Evolutionary conservation across 441 rosid genomes (phyloP), one percentile per base, ranked within the genome.

Genomic region (Euphorbia celastroides): DNA sequence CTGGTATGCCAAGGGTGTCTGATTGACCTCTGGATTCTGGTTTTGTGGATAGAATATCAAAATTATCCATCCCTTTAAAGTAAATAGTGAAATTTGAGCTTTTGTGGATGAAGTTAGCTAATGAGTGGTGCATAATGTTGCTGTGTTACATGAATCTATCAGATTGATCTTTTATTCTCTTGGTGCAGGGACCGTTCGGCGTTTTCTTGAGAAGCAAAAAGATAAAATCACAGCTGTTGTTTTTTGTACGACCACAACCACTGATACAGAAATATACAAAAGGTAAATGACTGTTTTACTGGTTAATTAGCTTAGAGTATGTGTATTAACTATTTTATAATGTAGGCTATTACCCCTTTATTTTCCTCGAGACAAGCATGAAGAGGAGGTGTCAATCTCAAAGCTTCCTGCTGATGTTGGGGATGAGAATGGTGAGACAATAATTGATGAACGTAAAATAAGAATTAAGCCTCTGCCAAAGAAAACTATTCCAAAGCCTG

Each of bases 341-440:
- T 87, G 75, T 75, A 92, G 99, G 78, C 81, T 95, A 75, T 94
- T 95, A 71, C 98, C 98, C 0, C 95, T 95, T 77, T 95, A 95
- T 84, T 92, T 94, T 77, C 98, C 99, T 69, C 96, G 99, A 70
- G 96, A 92, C 70, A 89, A 94, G 70, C 94, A 85, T 41, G 99
- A 95, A 78, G 98, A 92, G 85, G 98, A 87, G 78, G 82, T 92
- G 59, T 97, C 97, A 68, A 82, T 90, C 62, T 84, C 86, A 67
- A 92, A 92, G 85, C 99, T 95, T 72, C 99, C 98, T 51, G 89
- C 97, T 71, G 99, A 95, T 78, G 98, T 92, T 65, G 99, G 99
- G 69, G 99, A 95, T 82, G 99, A 95, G 76, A 95, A 95, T 82
- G 99, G 98, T 16, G 99, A 95, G 82, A 92, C 99, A 19, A 80